Percentiles rank a stretch among this genome's conserved stretches.
phyloP scores from a whole-genome alignment of 306 rosid genomes.

The Trifolium fragiferum region DNA sequence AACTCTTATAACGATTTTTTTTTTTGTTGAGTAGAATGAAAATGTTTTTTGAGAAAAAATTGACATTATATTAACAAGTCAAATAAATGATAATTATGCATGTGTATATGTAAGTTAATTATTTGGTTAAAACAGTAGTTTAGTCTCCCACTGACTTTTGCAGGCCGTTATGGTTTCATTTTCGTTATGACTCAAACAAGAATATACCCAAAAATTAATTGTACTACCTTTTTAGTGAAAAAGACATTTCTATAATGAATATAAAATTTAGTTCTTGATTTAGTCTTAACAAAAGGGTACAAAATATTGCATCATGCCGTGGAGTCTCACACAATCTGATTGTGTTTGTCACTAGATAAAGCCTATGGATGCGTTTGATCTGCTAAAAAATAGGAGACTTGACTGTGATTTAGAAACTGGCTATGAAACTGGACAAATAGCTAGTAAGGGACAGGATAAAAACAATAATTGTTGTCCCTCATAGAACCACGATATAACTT shows the following conservation, averaged over 20 bases:
- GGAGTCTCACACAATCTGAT: no score
- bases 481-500: no score
- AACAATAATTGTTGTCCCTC: no score
- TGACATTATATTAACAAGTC: constrained; percentile 6
- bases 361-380: no score
- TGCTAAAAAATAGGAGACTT: no score
- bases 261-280: constrained; percentile 1
- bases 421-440: no score
- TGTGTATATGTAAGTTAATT: background rate
- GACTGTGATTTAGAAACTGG: no score
- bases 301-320: no score
- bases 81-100: background rate
- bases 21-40: background rate
- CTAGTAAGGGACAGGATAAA: no score
- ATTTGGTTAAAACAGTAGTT: background rate
- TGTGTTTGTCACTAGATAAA: no score
- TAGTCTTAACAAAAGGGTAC: constrained; percentile 3
- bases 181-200: constrained; percentile 22
- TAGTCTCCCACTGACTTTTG: constrained; percentile 19
- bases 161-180: constrained; percentile 36
- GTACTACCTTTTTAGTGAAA: constrained; percentile 31
- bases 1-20: background rate
- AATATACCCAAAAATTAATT: background rate
- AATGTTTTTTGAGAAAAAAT: background rate
- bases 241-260: background rate